phyloP scores from a whole-genome alignment of 2,329 filamentous ascomycete species.

The Sclerotinia trifoliorum region DNA sequence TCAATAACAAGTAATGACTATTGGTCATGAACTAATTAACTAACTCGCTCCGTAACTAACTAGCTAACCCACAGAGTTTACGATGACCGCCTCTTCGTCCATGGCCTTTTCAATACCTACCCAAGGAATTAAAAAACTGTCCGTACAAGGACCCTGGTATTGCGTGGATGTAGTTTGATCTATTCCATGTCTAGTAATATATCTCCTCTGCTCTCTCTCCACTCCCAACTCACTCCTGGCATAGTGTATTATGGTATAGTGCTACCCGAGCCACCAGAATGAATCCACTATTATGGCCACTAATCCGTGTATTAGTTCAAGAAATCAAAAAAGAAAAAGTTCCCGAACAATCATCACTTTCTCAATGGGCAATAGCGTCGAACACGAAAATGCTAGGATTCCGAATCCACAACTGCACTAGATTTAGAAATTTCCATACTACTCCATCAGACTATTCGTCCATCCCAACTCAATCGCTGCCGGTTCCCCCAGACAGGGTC shows the following conservation, averaged over 20 bases:
- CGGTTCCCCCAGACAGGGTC: slow-evolving; percentile 34
- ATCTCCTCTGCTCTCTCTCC: slow-evolving; percentile 3
- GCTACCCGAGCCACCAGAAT: slow-evolving; percentile 6
- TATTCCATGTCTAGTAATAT: slow-evolving; percentile 15
- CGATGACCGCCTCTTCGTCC: slow-evolving; percentile 15
- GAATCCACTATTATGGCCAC: slow-evolving; percentile 13
- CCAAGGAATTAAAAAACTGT: background rate
- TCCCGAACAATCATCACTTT: slow-evolving; percentile 18
- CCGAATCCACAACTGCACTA: slow-evolving; percentile 17
- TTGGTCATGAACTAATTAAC: background rate
- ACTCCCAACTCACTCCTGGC: slow-evolving; percentile 3
- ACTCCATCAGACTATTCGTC: slow-evolving; percentile 19
- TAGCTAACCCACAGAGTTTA: background rate
- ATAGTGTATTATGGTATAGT: slow-evolving; percentile 5
- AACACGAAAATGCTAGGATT: slow-evolving; percentile 23
- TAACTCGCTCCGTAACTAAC: background rate
- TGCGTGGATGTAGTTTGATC: background rate
- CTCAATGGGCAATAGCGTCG: slow-evolving; percentile 23
- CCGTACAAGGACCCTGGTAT: slow-evolving; percentile 10
- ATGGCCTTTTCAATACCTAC: background rate
- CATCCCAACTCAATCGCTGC: slow-evolving; percentile 34
- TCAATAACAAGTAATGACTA: background rate
- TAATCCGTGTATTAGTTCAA: slow-evolving; percentile 15
- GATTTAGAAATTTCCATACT: slow-evolving; percentile 29
- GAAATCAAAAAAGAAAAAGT: slow-evolving; percentile 9